Evolutionary conservation across 2,329 filamentous ascomycete genomes (phyloP).

Genomic region (Alternaria sp.): DNA sequence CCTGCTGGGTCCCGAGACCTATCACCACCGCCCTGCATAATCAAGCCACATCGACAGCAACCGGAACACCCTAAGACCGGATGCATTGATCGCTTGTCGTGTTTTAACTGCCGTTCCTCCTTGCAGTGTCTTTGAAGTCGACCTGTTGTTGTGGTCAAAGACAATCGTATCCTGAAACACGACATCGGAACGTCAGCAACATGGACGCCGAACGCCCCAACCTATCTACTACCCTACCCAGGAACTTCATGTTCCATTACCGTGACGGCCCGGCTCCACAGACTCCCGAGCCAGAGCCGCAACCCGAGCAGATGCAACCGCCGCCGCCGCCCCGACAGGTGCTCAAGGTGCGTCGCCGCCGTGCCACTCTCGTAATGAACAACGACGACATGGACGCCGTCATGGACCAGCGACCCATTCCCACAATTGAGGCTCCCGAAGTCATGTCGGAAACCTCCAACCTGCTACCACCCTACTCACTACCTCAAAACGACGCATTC

Average conservation of each 20-base stretch:
- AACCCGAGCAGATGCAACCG: conserved; percentile 45
- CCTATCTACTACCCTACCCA: conserved; percentile 58
- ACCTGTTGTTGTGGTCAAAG: conserved; percentile 15
- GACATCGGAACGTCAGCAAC: conserved; percentile 9
- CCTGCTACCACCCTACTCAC: conserved; percentile 32
- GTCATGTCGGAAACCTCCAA: conserved; percentile 35
- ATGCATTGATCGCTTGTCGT: conserved; percentile 20
- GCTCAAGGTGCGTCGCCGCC: conserved; percentile 57
- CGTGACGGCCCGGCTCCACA: conserved; percentile 53
- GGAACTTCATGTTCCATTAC: conserved; percentile 59
- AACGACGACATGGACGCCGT: conserved; percentile 34
- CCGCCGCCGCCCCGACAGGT: conserved; percentile 55
- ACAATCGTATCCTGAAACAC: conserved; percentile 11
- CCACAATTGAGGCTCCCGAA: conserved; percentile 58
- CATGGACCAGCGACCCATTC: conserved; percentile 47
- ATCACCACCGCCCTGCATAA: conserved; percentile 36
- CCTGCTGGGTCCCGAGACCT: conserved; percentile 34
- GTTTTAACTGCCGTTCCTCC: conserved; percentile 23
- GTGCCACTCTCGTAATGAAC: conserved; percentile 42
- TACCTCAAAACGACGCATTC: conserved; percentile 43
- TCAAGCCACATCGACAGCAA: conserved; percentile 16
- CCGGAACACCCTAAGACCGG: conserved; percentile 17
- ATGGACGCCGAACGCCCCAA: conserved; percentile 54
- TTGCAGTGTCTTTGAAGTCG: conserved; percentile 35
- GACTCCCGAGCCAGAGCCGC: conserved; percentile 54